Conservation (phyloP, 208 protist genomes). For the Trypanosoma caninum region DNA sequence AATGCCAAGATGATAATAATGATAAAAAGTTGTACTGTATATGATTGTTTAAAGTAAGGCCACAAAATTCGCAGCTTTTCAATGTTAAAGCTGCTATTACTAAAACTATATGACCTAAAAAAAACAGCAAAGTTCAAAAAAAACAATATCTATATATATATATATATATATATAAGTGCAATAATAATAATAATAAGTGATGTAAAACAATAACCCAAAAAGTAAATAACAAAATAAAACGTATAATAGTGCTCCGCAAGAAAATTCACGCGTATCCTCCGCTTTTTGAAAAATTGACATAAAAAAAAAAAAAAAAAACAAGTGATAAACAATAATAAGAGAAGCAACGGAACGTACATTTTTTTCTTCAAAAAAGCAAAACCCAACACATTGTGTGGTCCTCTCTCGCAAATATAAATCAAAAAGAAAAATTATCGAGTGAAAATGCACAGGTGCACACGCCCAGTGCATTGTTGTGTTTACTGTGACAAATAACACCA, state of each 20-base stretch:
- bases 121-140: not conserved
- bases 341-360: not conserved
- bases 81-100: too few species aligned
- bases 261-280: not conserved
- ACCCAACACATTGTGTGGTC: too few species aligned
- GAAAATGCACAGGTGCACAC: not conserved
- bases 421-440: too few species aligned
- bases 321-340: conserved; percentile 21
- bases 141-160: conserved; percentile 14
- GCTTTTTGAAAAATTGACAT: not conserved
- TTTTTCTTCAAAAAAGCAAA: conserved; percentile 10
- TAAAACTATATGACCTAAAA: too few species aligned
- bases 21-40: too few species aligned
- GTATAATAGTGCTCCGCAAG: too few species aligned
- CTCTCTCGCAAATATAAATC: too few species aligned
- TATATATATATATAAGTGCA: conserved; percentile 8
- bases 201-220: not conserved
- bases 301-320: conserved; percentile 1
- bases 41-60: not conserved
- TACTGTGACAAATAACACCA: too few species aligned
- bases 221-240: conserved; percentile 16
- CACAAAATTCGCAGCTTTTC: conserved; percentile 10
- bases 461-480: too few species aligned
- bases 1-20: too few species aligned
- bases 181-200: not conserved